Base-by-base conservation (phyloP, 2,329 filamentous ascomycete species). In the Didymella segeticola region DNA sequence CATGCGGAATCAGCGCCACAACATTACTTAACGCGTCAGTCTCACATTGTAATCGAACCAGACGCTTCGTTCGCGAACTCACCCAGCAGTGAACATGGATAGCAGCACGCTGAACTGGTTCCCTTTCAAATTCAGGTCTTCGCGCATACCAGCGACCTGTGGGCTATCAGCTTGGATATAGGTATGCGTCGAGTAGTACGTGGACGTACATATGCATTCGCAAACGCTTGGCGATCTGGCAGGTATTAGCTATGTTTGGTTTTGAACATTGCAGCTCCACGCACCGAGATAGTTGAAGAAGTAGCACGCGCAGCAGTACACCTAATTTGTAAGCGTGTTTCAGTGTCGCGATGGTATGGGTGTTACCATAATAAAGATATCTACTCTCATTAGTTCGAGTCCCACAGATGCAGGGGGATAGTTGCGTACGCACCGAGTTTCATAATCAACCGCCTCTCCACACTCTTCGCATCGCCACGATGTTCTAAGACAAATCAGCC, bases 281-380 rank as follows among this genome's bases (percentile, higher is more conserved):
- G 34, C 37, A 67, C 64, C 64, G 19, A 68, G 64, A 34, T 68
- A 68, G 31, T 68, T 68, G 53, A 68, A 65, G 43, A 68, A 68
- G 39, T 67, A 68, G 15, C 55, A 57, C 11, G 63, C 58, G 23
- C 65, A 68, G 43, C 62, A 67, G 25, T 61, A 68, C 3, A 57
- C 57, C 62, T 65, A 27, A 1, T 1, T 11, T 26, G 12, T 23
- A 43, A 43, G 25, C 12, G 4, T 12, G n/a, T 5, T 14, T 5
- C 4, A 17, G 10, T 9, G 29, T 2, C 11, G 3, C 5, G 8
- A 9, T 27, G 2, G 9, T 5, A 8, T 3, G 10, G 20, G n/a
- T 23, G 14, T 4, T 8, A 47, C 45, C 45, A 47, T 47, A 11
- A 47, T 39, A 10, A 39, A 47, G 1, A 47, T 25, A n/a, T 47